These are phyloP conservation scores for Acanthochlamys bracteata DNA, from an alignment of 106 monocot genomes.

Conservation along the genomic window DNA sequence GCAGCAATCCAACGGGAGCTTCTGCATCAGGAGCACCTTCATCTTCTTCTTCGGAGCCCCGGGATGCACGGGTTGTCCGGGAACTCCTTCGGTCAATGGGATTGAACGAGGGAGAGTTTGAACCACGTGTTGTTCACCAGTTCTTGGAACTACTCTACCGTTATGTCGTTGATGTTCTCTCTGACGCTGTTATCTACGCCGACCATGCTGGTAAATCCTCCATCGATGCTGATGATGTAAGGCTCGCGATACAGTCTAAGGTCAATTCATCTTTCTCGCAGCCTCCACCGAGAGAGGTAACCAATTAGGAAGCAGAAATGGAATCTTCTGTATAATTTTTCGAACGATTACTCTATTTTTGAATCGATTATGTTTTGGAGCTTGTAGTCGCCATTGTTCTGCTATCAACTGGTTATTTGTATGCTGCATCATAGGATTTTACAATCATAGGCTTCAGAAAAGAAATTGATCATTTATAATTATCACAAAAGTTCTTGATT, in stretches of 20 bases:
- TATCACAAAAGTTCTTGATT: too few species aligned
- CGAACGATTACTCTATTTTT: too few species aligned
- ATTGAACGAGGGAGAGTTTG: constrained; percentile 60
- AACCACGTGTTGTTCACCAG: constrained; percentile 78
- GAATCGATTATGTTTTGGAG: too few species aligned
- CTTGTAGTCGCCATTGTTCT: too few species aligned
- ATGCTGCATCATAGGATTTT: too few species aligned
- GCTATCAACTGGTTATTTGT: too few species aligned
- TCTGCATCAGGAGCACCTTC: constrained; percentile 10
- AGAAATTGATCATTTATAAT: too few species aligned
- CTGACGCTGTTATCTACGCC: constrained; percentile 77
- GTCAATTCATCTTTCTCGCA: constrained; percentile 97
- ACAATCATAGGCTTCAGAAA: too few species aligned
- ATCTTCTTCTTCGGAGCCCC: constrained; percentile 31
- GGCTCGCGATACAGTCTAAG: constrained; percentile 87
- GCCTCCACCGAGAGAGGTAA: constrained; percentile 97
- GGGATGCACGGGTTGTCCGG: constrained; percentile 73
- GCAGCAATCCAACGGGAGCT: neutral
- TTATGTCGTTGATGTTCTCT: constrained; percentile 81
- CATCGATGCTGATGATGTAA: constrained; percentile 85
- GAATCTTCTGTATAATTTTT: too few species aligned
- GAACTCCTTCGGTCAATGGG: constrained; percentile 94
- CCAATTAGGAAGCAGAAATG: neutral
- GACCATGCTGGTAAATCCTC: constrained; percentile 77
- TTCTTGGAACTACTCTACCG: constrained; percentile 90